Conservation (phyloP, 1,284 basidiomycete species). For the Ceratobasidium sp. region DNA sequence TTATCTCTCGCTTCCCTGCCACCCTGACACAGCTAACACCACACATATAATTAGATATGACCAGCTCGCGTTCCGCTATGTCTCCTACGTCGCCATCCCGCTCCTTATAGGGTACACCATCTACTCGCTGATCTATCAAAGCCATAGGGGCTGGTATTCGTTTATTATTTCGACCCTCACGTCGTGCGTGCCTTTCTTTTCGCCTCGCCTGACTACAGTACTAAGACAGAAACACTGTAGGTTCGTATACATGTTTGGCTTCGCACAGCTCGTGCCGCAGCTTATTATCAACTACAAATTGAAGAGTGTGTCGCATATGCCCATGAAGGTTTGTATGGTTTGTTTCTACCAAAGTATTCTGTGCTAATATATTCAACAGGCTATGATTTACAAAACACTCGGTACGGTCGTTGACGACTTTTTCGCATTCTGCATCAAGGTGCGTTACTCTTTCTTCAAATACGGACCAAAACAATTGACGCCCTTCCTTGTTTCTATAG, state of each 20-base stretch:
- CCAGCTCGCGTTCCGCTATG: constrained; percentile 89
- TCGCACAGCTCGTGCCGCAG: constrained; percentile 92
- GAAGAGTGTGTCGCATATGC: constrained; percentile 94
- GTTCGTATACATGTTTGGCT: constrained; percentile 97
- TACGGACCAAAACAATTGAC: constrained; percentile 4
- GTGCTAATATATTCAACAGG: constrained; percentile 54
- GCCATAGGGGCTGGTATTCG: constrained; percentile 94
- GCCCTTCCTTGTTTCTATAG: constrained; percentile 56
- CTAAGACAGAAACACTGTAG: constrained; percentile 63
- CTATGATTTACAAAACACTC: constrained; percentile 95
- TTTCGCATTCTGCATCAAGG: constrained; percentile 72
- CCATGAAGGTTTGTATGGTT: constrained; percentile 73
- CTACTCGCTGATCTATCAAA: constrained; percentile 90
- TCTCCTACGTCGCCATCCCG: constrained; percentile 88
- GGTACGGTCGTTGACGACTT: constrained; percentile 93
- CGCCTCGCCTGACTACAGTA: neutral
- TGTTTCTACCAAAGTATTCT: neutral
- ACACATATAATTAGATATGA: constrained; percentile 71
- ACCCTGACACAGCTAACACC: constrained; percentile 50
- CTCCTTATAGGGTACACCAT: constrained; percentile 86
- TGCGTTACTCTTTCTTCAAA: constrained; percentile 33
- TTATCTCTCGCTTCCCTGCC: constrained; percentile 53
- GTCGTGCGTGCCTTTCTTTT: constrained; percentile 23
- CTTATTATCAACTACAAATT: constrained; percentile 97
- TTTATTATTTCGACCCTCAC: constrained; percentile 80